Percentiles rank a stretch among this genome's conserved stretches.
phyloP scores from a whole-genome alignment of 768 basidiomycete genomes.

The Rhizopogon vesiculosus region DNA sequence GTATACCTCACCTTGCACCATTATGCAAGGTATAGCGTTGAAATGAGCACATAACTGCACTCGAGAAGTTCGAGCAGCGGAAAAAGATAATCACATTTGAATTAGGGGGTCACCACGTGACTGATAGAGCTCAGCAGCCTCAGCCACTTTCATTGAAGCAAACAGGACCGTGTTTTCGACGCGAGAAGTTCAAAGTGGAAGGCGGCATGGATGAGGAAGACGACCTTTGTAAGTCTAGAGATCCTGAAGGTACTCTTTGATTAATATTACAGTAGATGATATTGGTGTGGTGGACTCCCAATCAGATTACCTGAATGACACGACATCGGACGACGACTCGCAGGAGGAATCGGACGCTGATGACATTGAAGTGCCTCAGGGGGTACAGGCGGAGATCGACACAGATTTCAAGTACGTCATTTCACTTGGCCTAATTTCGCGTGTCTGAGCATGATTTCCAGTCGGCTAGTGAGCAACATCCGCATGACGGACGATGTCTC shows the following conservation, averaged over 20 bases:
- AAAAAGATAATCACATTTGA: too few relatives aligned
- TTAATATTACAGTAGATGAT: constrained; percentile 27
- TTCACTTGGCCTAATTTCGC: background rate
- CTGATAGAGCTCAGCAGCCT: background rate
- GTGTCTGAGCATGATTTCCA: constrained; percentile 19
- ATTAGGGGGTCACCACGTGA: background rate
- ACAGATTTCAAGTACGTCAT: constrained; percentile 53
- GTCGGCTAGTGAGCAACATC: constrained; percentile 67
- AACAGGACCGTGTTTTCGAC: too few relatives aligned
- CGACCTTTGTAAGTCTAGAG: constrained; percentile 28
- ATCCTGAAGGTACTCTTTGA: constrained; percentile 35
- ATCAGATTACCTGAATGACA: constrained; percentile 5
- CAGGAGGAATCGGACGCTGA: constrained; percentile 8
- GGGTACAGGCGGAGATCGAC: constrained; percentile 32
- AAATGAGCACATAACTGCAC: too few relatives aligned
- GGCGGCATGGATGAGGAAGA: constrained; percentile 10
- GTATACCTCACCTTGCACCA: background rate
- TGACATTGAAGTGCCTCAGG: constrained; percentile 35
- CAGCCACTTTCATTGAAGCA: too few relatives aligned
- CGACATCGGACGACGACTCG: background rate
- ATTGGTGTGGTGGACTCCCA: constrained; percentile 40
- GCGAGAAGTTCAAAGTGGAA: too few relatives aligned
- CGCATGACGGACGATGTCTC: constrained; percentile 45
- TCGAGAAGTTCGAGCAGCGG: too few relatives aligned
- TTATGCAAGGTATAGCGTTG: too few relatives aligned